Evolutionary conservation across 2,329 filamentous ascomycete species (phyloP).

Genomic region (Aspergillus latus): DNA sequence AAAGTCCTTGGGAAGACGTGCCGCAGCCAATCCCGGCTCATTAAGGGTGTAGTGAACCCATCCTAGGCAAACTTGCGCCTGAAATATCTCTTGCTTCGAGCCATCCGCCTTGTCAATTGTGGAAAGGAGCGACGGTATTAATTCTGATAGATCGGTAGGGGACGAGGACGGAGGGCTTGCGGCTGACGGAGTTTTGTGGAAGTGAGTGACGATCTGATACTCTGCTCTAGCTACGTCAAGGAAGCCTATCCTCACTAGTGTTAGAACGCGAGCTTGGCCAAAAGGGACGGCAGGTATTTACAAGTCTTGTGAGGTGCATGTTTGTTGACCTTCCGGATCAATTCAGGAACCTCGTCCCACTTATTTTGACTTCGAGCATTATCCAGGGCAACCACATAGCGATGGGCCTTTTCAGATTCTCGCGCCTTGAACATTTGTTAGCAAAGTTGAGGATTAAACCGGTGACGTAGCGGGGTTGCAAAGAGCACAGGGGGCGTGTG

Average conservation of each 20-base stretch:
- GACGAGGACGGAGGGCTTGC: slow-evolving; percentile 38
- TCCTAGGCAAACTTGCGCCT: slow-evolving; percentile 78
- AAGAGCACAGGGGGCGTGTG: background rate
- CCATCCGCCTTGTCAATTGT: slow-evolving; percentile 60
- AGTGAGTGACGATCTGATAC: slow-evolving; percentile 60
- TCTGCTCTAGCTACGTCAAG: slow-evolving; percentile 69
- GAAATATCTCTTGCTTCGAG: slow-evolving; percentile 59
- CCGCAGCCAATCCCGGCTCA: slow-evolving; percentile 64
- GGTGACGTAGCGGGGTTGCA: slow-evolving; percentile 5
- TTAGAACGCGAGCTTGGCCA: slow-evolving; percentile 19
- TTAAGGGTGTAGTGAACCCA: slow-evolving; percentile 80
- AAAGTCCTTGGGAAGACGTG: slow-evolving; percentile 64
- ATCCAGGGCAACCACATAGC: slow-evolving; percentile 81
- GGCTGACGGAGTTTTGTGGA: slow-evolving; percentile 36
- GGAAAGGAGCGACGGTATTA: slow-evolving; percentile 42
- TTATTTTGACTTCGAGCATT: slow-evolving; percentile 81
- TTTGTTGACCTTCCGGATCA: slow-evolving; percentile 90
- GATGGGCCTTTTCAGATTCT: slow-evolving; percentile 71
- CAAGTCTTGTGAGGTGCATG: slow-evolving; percentile 84
- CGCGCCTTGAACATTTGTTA: slow-evolving; percentile 35
- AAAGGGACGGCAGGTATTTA: slow-evolving; percentile 46
- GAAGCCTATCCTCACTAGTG: slow-evolving; percentile 55
- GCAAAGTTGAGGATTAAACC: slow-evolving; percentile 1
- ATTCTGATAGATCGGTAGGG: slow-evolving; percentile 44
- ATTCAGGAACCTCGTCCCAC: slow-evolving; percentile 83